Percentiles rank a stretch among this genome's conserved stretches.
phyloP scores from a whole-genome alignment of 352 stramenopile genomes.

The Saprolegnia diclina region DNA sequence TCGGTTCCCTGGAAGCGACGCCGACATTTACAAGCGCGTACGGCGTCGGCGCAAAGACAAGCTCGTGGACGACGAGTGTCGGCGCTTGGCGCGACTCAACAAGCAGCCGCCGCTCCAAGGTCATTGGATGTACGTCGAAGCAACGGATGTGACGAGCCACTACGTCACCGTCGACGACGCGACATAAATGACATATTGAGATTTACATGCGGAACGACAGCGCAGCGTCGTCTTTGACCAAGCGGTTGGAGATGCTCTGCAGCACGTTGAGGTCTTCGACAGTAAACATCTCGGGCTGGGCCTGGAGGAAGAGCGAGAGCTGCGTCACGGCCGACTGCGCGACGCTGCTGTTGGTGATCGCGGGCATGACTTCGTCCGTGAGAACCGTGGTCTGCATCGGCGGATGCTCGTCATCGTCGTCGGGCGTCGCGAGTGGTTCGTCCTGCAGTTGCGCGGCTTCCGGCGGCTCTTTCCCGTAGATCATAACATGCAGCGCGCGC shows the following conservation, averaged over 20 bases:
- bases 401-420: background rate
- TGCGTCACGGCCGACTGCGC: constrained; percentile 7
- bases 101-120: background rate
- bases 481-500: constrained; percentile 15
- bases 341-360: constrained; percentile 3
- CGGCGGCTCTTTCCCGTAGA: constrained; percentile 6
- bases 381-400: background rate
- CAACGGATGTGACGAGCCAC: background rate
- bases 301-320: constrained; percentile 5
- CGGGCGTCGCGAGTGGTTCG: background rate
- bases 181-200: background rate
- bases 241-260: constrained; percentile 8
- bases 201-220: constrained; percentile 5
- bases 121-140: background rate
- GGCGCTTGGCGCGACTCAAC: background rate
- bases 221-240: constrained; percentile 6
- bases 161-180: background rate
- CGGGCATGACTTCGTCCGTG: background rate
- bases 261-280: constrained; percentile 3
- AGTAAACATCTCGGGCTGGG: constrained; percentile 4
- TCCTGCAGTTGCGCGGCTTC: background rate
- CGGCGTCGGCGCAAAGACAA: background rate
- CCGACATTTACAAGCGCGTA: background rate
- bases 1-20: background rate
- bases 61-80: background rate